Conservation (phyloP, 352 stramenopile genomes). For the Pythium rhizo-oryzae region DNA sequence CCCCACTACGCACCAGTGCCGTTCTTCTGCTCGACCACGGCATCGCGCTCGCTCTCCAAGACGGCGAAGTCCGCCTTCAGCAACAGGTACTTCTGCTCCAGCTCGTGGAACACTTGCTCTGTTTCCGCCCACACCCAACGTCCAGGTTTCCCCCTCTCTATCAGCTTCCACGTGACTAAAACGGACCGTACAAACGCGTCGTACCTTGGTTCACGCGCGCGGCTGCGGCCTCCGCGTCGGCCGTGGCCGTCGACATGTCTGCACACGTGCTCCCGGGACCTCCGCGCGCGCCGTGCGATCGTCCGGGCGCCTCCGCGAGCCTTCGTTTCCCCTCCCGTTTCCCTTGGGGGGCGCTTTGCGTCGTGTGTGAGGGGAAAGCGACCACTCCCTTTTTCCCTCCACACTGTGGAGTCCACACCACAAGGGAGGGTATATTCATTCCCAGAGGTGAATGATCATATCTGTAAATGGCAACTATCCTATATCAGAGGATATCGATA, state of each 20-base stretch:
- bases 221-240: slow-evolving; percentile 23
- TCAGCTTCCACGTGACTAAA: neutral
- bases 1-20: slow-evolving; percentile 37
- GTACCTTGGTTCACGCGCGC: slow-evolving; percentile 28
- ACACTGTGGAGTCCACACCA: slow-evolving; percentile 6
- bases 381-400: slow-evolving; percentile 1
- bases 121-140: neutral
- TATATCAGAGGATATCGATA: neutral
- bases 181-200: neutral
- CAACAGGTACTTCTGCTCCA: slow-evolving; percentile 72
- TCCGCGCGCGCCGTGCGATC: neutral
- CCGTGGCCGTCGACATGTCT: slow-evolving; percentile 14
- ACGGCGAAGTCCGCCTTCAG: slow-evolving; percentile 65
- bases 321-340: slow-evolving; percentile 17
- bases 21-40: slow-evolving; percentile 47
- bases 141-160: neutral
- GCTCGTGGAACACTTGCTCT: slow-evolving; percentile 83
- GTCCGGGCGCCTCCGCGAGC: neutral
- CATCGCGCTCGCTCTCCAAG: slow-evolving; percentile 58
- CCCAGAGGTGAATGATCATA: slow-evolving; percentile 10
- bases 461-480: neutral
- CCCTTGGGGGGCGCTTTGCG: slow-evolving; percentile 8
- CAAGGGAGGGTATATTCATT: slow-evolving; percentile 11
- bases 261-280: neutral
- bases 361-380: neutral